Evolutionary conservation across 2,329 filamentous ascomycete species (phyloP).

Genomic region (Aspergillus spinulosporus): DNA sequence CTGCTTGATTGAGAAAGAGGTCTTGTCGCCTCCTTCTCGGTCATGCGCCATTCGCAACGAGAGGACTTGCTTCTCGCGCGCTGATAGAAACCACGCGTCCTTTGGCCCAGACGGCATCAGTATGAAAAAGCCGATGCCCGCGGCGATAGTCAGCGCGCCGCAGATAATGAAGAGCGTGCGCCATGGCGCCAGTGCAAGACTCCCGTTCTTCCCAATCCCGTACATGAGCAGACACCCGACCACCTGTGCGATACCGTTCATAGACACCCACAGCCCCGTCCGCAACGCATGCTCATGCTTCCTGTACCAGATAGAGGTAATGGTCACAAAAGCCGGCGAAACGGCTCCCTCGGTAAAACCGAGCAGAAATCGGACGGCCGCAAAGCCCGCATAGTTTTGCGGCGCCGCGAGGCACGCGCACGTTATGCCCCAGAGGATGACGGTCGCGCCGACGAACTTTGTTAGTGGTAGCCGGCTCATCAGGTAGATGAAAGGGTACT

Average conservation of each 20-base stretch:
- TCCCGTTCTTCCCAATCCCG: conserved; percentile 2
- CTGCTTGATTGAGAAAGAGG: conserved; percentile 47
- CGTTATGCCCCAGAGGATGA: conserved; percentile 7
- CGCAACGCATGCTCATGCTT: conserved; percentile 36
- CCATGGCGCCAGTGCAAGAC: conserved; percentile 39
- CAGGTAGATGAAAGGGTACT: conserved; percentile 54
- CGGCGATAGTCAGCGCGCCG: conserved; percentile 45
- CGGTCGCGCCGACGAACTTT: conserved; percentile 50
- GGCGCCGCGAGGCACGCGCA: conserved; percentile 5
- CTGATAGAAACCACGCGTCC: conserved; percentile 51
- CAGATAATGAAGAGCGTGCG: conserved; percentile 50
- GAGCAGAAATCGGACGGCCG: conserved; percentile 38
- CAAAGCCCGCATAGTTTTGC: conserved; percentile 5
- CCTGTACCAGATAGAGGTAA: conserved; percentile 42
- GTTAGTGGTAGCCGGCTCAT: conserved; percentile 54
- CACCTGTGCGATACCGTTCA: conserved; percentile 13
- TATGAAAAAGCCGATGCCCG: conserved; percentile 47
- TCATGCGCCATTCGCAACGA: conserved; percentile 39
- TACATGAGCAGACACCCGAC: conserved; percentile 10
- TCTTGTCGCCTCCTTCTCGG: conserved; percentile 46
- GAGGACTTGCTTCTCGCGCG: conserved; percentile 45
- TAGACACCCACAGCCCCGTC: conserved; percentile 21
- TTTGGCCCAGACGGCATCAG: conserved; percentile 41
- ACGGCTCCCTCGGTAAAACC: conserved; percentile 47
- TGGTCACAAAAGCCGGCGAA: conserved; percentile 45